These are phyloP conservation scores for Microdochium trichocladiopsis DNA, from an alignment of 2,329 filamentous ascomycete species.

Conservation along the genomic window DNA sequence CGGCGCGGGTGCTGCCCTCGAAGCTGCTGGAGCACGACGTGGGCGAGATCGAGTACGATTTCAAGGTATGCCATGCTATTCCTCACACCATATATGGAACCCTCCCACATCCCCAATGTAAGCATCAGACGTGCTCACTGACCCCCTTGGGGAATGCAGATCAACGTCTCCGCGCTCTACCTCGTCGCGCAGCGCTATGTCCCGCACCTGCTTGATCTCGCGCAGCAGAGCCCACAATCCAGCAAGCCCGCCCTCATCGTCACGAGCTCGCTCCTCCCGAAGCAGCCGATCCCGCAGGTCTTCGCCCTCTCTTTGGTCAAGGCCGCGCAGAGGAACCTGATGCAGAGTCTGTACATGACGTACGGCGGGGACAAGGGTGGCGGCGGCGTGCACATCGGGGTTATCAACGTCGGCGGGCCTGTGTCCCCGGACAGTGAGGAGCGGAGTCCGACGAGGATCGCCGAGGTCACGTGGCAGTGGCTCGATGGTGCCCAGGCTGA, in stretches of 20 bases:
- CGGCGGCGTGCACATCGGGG: constrained; percentile 37
- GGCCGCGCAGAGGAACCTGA: constrained; percentile 41
- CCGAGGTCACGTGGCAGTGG: constrained; percentile 32
- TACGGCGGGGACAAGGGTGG: constrained; percentile 25
- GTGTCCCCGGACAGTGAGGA: constrained; percentile 30
- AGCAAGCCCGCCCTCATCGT: constrained; percentile 39
- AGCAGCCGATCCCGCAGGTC: constrained; percentile 35
- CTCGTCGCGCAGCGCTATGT: constrained; percentile 37
- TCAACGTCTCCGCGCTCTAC: constrained; percentile 40
- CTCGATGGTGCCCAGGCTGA: constrained; percentile 28
- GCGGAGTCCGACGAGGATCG: constrained; percentile 37
- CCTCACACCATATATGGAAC: too few relatives aligned
- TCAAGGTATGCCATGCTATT: constrained; percentile 35
- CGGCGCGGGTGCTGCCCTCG: constrained; percentile 36
- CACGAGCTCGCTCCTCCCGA: constrained; percentile 38
- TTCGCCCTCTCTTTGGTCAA: constrained; percentile 43
- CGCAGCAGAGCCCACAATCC: constrained; percentile 14
- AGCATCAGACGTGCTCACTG: too few relatives aligned
- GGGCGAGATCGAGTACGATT: constrained; percentile 39
- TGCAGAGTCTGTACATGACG: constrained; percentile 32
- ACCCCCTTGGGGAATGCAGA: constrained; percentile 16
- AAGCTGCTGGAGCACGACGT: constrained; percentile 31
- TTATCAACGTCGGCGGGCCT: constrained; percentile 36
- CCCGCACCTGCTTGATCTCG: constrained; percentile 28
- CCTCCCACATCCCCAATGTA: too few relatives aligned